phyloP scores from a whole-genome alignment of 164 flowering plant genomes.

The Vitis labrusca region DNA sequence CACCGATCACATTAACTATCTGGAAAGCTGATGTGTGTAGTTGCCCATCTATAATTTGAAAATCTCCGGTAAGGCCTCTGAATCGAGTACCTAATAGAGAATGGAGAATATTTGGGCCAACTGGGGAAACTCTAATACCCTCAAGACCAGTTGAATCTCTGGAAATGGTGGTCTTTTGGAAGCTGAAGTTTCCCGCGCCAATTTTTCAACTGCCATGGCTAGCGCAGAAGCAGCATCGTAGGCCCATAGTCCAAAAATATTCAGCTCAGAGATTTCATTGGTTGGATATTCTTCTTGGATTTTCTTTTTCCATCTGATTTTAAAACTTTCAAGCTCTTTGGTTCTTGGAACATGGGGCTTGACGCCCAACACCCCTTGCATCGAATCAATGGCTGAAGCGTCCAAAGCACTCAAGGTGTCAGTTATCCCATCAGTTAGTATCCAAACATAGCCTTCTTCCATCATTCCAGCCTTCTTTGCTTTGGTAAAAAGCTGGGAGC shows the following conservation, averaged over 20 bases:
- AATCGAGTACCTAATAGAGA: conserved; percentile 17
- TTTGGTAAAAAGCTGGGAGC: conserved; percentile 25
- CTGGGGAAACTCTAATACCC: conserved; percentile 26
- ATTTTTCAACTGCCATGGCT: conserved; percentile 39
- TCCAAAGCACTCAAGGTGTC: conserved; percentile 12
- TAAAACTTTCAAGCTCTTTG: conserved; percentile 19
- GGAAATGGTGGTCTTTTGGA: conserved; percentile 1
- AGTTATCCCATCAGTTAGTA: conserved; percentile 31
- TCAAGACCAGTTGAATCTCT: conserved; percentile 13
- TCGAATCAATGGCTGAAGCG: conserved; percentile 17
- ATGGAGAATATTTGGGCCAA: conserved; percentile 27
- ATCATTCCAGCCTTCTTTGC: conserved; percentile 37
- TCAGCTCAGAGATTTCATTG: background rate
- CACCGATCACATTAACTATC: conserved; percentile 40
- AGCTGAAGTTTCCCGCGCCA: conserved; percentile 4
- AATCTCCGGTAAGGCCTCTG: conserved; percentile 40
- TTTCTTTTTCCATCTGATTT: conserved; percentile 26
- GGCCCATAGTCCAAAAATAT: conserved; percentile 42
- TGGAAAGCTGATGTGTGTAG: conserved; percentile 25
- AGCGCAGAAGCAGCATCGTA: conserved; percentile 43
- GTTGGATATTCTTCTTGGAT: conserved; percentile 19
- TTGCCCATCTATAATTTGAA: conserved; percentile 38
- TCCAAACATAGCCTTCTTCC: conserved; percentile 47
- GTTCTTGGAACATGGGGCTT: conserved; percentile 29
- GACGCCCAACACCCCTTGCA: conserved; percentile 52